Evolutionary conservation across 2,329 filamentous ascomycete genomes (phyloP).

Genomic region (Fusarium lyarnte): DNA sequence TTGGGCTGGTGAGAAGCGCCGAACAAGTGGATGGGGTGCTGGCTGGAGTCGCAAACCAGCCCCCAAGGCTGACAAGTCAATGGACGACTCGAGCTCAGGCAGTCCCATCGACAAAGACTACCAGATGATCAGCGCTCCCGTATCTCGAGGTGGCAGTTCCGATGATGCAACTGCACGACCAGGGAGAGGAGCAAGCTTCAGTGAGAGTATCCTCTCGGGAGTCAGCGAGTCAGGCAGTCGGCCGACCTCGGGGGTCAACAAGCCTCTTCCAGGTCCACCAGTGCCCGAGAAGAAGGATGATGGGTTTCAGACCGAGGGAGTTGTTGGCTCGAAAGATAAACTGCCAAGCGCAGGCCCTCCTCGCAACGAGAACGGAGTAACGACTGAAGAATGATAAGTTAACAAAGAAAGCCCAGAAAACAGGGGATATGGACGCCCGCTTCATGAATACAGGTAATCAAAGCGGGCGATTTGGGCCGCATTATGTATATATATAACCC

Average conservation of each 20-base stretch:
- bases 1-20: constrained; percentile 81
- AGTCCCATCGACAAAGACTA: constrained; percentile 53
- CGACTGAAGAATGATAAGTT: constrained; percentile 21
- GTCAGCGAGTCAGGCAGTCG: constrained; percentile 45
- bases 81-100: constrained; percentile 47
- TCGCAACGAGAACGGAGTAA: neutral
- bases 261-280: constrained; percentile 19
- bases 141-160: constrained; percentile 43
- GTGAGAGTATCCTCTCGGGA: constrained; percentile 57
- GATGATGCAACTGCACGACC: constrained; percentile 46
- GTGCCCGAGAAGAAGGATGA: constrained; percentile 31
- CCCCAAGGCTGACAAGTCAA: constrained; percentile 45
- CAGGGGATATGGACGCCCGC: neutral
- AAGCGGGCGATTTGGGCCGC: constrained; percentile 5
- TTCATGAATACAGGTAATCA: constrained; percentile 18
- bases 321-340: constrained; percentile 39
- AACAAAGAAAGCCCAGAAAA: neutral
- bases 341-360: constrained; percentile 11
- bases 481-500: neutral
- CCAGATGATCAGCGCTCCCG: constrained; percentile 48
- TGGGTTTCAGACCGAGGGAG: constrained; percentile 43
- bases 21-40: constrained; percentile 58
- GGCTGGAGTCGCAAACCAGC: constrained; percentile 52
- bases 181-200: constrained; percentile 54
- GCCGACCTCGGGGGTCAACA: constrained; percentile 29